Conservation (phyloP, 2,329 filamentous ascomycete species). For the Helotiales sp. region DNA sequence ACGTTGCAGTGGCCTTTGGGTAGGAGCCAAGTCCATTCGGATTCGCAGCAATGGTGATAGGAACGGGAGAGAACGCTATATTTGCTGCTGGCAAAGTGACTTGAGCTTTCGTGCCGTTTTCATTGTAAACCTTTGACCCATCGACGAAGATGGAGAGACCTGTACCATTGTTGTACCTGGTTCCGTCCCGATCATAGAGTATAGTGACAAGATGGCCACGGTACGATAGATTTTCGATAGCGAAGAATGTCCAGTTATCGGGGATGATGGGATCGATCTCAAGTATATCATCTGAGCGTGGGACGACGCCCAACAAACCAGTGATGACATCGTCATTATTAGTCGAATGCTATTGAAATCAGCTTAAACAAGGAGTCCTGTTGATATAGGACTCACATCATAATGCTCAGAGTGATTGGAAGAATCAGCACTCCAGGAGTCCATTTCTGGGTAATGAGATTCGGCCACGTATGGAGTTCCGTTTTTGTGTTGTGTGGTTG, state of each 20-base stretch:
- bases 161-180: constrained; percentile 36
- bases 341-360: constrained; percentile 38
- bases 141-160: constrained; percentile 42
- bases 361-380: background rate
- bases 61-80: background rate
- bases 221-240: constrained; percentile 44
- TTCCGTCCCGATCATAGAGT: constrained; percentile 42
- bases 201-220: constrained; percentile 43
- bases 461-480: constrained; percentile 46
- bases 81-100: background rate
- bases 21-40: constrained; percentile 34
- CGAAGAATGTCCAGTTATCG: constrained; percentile 37
- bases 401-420: constrained; percentile 45
- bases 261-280: constrained; percentile 42
- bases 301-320: constrained; percentile 43
- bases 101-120: constrained; percentile 2
- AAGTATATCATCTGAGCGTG: constrained; percentile 40
- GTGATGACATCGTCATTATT: constrained; percentile 47
- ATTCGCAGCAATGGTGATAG: constrained; percentile 45
- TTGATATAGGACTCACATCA: constrained; percentile 21
- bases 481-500: constrained; percentile 42
- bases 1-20: constrained; percentile 39
- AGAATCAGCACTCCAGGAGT: constrained; percentile 39
- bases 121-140: constrained; percentile 34
- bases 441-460: constrained; percentile 41